A percentile compares a stretch with the other conserved stretches of the same genome.
Conservation (phyloP, 2,329 filamentous ascomycete species). For the Ceratocystis eucalypticola region DNA sequence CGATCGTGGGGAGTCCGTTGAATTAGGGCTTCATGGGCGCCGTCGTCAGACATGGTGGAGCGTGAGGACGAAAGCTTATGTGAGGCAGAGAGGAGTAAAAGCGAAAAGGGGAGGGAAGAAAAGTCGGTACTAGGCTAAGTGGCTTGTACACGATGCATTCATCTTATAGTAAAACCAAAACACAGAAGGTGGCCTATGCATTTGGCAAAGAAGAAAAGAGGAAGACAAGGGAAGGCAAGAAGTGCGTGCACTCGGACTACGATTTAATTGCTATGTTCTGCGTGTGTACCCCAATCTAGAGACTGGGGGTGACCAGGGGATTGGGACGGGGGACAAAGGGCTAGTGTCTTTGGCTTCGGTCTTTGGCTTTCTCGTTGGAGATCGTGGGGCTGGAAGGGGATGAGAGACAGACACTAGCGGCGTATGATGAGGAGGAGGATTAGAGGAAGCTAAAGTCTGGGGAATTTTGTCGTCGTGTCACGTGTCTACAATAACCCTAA, state of each 20-base stretch:
- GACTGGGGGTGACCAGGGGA: no score
- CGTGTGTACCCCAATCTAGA: background rate
- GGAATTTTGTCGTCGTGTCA: background rate
- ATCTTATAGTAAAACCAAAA: background rate
- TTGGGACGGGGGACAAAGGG: no score
- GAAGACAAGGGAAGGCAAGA: constrained; percentile 4
- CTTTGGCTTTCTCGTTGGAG: background rate
- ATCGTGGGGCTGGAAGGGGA: background rate
- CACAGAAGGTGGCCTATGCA: background rate
- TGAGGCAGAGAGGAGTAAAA: background rate
- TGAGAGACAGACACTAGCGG: background rate
- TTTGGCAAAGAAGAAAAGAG: constrained; percentile 4
- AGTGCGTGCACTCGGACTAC: background rate
- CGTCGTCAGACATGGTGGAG: constrained; percentile 10
- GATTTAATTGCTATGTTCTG: background rate
- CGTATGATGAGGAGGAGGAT: background rate
- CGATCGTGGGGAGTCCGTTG: background rate
- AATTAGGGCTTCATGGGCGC: constrained; percentile 8
- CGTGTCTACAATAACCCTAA: no score
- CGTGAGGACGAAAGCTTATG: background rate
- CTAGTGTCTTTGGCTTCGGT: no score
- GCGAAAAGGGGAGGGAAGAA: background rate
- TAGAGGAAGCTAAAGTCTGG: background rate
- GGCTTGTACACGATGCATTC: constrained; percentile 2
- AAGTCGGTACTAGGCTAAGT: background rate